These are phyloP conservation scores for Aegle marmelos DNA, from an alignment of 345 rosid species.

Conservation along the genomic window DNA sequence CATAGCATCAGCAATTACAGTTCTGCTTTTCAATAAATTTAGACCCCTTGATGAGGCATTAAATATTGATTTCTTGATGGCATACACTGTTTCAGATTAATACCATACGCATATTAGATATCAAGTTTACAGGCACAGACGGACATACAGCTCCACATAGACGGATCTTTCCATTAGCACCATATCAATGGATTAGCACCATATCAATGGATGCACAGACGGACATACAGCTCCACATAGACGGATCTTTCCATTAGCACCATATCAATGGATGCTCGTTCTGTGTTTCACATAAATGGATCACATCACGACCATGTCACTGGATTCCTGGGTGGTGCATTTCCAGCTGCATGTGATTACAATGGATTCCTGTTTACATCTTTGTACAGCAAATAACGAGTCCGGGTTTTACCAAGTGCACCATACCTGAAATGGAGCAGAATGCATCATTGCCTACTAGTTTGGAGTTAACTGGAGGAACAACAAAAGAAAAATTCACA, in stretches of 20 bases:
- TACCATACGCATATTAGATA: not conserved
- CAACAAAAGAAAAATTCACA: not conserved
- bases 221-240: not conserved
- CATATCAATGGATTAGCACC: not conserved
- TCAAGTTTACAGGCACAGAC: constrained; percentile 1
- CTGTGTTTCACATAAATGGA: not conserved
- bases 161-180: not conserved
- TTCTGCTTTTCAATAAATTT: not conserved
- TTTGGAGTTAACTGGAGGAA: not conserved
- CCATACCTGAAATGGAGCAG: constrained; percentile 60
- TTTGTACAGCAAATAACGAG: constrained; percentile 77
- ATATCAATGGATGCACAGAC: no score
- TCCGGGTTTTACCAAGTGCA: constrained; percentile 68
- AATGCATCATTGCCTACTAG: not conserved
- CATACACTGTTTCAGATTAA: not conserved
- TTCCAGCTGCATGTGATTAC: not conserved
- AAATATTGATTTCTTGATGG: not conserved
- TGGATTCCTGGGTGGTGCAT: not conserved
- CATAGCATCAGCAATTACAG: not conserved
- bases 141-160: not conserved
- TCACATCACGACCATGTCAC: not conserved
- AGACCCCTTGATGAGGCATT: not conserved
- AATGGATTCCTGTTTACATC: constrained; percentile 79
- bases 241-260: not conserved
- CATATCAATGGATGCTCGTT: not conserved